phyloP scores from a whole-genome alignment of 2,329 filamentous ascomycete species.

The Leptographium radiaticola region DNA sequence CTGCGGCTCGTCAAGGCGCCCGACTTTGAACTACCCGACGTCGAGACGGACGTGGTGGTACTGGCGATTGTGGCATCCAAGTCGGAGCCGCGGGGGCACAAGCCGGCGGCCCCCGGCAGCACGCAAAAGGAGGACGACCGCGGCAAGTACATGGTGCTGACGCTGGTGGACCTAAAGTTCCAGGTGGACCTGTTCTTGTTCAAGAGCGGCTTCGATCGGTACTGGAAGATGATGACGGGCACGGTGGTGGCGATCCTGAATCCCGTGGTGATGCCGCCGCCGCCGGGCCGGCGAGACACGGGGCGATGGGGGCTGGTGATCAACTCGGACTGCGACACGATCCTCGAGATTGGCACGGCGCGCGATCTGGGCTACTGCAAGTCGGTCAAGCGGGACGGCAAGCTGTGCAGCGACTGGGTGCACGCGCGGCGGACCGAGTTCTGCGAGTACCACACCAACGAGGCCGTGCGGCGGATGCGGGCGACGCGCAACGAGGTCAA shows the following conservation, averaged over 20 bases:
- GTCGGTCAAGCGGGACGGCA: conserved; percentile 70
- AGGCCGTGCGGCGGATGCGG: conserved; percentile 57
- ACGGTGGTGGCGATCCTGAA: conserved; percentile 88
- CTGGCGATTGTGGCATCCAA: conserved; percentile 82
- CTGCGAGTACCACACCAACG: conserved; percentile 85
- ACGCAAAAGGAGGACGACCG: conserved; percentile 17
- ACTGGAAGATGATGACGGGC: conserved; percentile 89
- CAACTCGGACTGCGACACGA: conserved; percentile 72
- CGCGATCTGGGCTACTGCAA: conserved; percentile 85
- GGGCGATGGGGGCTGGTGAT: conserved; percentile 78
- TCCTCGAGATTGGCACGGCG: conserved; percentile 77
- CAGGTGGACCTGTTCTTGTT: conserved; percentile 90
- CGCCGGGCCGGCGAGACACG: conserved; percentile 58
- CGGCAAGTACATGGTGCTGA: conserved; percentile 88
- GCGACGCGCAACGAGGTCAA: conserved; percentile 68
- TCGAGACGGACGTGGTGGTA: conserved; percentile 81
- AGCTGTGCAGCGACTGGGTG: conserved; percentile 70
- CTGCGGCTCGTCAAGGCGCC: conserved; percentile 72
- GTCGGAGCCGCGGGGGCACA: conserved; percentile 59
- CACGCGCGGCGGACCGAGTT: conserved; percentile 79
- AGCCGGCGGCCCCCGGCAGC: conserved; percentile 23
- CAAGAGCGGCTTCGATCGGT: conserved; percentile 76
- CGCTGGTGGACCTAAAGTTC: conserved; percentile 76
- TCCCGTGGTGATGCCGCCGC: conserved; percentile 79
- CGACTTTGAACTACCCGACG: conserved; percentile 64